phyloP scores from a whole-genome alignment of 164 flowering plant genomes.

The Hamamelis virginiana region DNA sequence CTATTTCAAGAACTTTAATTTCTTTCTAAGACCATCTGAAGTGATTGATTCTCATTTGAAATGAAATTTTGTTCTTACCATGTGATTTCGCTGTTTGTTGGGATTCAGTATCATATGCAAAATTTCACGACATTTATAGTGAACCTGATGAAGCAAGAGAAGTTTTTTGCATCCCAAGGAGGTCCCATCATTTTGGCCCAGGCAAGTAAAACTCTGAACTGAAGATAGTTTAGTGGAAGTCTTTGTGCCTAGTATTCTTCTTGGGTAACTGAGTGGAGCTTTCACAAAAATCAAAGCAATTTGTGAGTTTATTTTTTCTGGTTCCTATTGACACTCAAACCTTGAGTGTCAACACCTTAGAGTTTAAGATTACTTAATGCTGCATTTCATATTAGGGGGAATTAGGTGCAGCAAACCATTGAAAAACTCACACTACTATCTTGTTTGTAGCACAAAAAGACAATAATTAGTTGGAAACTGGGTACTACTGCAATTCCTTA shows the following conservation, averaged over 20 bases:
- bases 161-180: slow-evolving; percentile 94
- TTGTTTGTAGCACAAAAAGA: no score
- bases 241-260: not conserved
- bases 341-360: no score
- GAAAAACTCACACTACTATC: no score
- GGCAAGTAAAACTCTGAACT: slow-evolving; percentile 42
- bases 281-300: not conserved
- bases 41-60: not conserved
- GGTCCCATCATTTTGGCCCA: slow-evolving; percentile 98
- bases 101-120: slow-evolving; percentile 80
- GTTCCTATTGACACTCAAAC: no score
- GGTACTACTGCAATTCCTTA: no score
- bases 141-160: slow-evolving; percentile 83
- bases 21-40: not conserved
- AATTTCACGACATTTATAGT: slow-evolving; percentile 79
- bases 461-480: no score
- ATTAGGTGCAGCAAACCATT: no score
- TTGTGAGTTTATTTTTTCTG: not conserved
- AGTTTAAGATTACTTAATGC: no score
- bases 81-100: slow-evolving; percentile 5
- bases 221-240: not conserved
- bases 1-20: not conserved
- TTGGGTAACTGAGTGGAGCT: not conserved
- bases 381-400: no score
- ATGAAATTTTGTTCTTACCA: not conserved